Conservation (phyloP, 768 basidiomycete genomes). For the Tricholoma flavovirens region DNA sequence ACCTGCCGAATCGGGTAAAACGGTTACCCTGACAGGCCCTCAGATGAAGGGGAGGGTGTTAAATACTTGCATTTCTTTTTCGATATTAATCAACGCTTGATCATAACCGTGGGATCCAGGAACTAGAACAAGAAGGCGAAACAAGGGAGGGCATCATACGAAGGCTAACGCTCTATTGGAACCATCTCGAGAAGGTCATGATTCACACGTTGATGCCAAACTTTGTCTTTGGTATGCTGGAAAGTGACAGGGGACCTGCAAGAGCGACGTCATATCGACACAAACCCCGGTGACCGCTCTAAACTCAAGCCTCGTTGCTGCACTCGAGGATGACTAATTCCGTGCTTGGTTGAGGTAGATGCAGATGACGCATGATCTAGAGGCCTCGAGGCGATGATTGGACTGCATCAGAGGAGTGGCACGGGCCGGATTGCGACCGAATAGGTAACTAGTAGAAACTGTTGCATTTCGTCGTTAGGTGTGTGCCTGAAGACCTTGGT, state of each 20-base stretch:
- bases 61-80: background rate
- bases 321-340: background rate
- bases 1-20: slow-evolving; percentile 14
- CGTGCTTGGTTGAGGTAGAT: background rate
- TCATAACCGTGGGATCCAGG: background rate
- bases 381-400: background rate
- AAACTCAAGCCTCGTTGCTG: background rate
- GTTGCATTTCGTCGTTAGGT: background rate
- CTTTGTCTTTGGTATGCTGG: background rate
- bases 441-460: background rate
- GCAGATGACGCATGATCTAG: background rate
- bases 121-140: background rate
- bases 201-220: background rate
- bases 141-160: background rate
- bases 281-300: background rate
- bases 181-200: background rate
- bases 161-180: background rate
- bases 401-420: background rate
- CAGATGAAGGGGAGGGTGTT: background rate
- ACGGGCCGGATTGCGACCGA: background rate
- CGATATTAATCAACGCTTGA: background rate
- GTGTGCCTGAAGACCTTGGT: background rate
- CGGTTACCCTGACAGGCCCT: slow-evolving; percentile 8
- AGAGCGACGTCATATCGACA: background rate
- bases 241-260: background rate